Percentiles rank a stretch among this genome's conserved stretches.
These are phyloP conservation scores for Pisolithus albus DNA, from an alignment of 768 basidiomycete species.

Conservation along the genomic window DNA sequence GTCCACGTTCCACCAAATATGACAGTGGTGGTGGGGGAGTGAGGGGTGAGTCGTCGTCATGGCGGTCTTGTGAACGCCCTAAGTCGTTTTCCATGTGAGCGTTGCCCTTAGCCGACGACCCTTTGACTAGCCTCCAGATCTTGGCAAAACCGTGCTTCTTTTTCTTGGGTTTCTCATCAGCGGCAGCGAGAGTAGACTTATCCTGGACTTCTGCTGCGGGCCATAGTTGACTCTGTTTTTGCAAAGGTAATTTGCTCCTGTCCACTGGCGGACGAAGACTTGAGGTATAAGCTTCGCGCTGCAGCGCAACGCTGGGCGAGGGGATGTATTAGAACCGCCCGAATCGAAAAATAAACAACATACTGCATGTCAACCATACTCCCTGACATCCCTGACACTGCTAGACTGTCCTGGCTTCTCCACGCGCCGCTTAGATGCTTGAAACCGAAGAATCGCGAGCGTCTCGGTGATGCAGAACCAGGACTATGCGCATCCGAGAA, in stretches of 20 bases:
- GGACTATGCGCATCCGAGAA: constrained; percentile 77
- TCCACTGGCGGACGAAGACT: constrained; percentile 28
- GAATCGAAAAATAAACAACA: constrained; percentile 28
- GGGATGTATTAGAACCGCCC: constrained; percentile 4
- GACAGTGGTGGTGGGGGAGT: constrained; percentile 89
- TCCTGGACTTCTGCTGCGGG: constrained; percentile 33
- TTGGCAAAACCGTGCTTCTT: constrained; percentile 66
- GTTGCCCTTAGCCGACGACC: constrained; percentile 36
- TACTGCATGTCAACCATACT: constrained; percentile 95
- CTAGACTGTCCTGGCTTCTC: constrained; percentile 76
- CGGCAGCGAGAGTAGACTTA: constrained; percentile 17
- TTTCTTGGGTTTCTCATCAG: constrained; percentile 57
- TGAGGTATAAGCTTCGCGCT: constrained; percentile 47
- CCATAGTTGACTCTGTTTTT: constrained; percentile 51
- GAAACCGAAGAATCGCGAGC: constrained; percentile 73
- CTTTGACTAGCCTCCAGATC: constrained; percentile 76
- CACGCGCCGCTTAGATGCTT: constrained; percentile 65
- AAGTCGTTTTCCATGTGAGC: constrained; percentile 22
- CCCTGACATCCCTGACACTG: constrained; percentile 74
- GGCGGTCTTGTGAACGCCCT: constrained; percentile 33
- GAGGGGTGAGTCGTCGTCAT: constrained; percentile 69
- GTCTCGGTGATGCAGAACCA: constrained; percentile 58
- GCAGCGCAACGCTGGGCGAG: constrained; percentile 60
- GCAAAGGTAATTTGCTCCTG: constrained; percentile 26
- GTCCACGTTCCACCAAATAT: constrained; percentile 63